phyloP scores from a whole-genome alignment of 257 asterid species.

The Solanum verrucosum region DNA sequence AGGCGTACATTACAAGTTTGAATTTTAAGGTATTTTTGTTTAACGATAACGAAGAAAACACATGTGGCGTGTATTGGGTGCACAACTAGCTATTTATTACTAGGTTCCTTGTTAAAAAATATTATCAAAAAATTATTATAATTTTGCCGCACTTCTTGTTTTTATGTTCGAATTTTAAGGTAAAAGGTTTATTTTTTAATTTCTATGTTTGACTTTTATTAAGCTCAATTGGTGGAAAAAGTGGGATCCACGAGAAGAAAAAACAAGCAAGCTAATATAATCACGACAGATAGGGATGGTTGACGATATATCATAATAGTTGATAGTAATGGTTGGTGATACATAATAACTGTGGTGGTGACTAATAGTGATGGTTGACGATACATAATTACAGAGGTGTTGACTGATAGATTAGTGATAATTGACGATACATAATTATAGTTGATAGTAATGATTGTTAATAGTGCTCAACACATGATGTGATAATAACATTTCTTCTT shows the following conservation, averaged over 20 bases:
- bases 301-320: neutral
- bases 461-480: neutral
- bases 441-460: neutral
- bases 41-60: neutral
- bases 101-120: neutral
- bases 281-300: neutral
- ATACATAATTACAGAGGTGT: accelerated
- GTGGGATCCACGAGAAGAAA: neutral
- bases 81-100: neutral
- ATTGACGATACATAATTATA: neutral
- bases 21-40: neutral
- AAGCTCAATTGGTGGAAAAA: neutral
- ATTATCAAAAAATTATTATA: neutral
- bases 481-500: neutral
- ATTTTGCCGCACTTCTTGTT: neutral
- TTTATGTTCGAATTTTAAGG: neutral
- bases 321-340: neutral
- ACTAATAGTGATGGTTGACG: too few species aligned
- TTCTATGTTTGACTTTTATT: neutral
- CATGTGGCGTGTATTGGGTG: neutral
- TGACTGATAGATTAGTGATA: too few species aligned
- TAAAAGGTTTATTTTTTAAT: neutral
- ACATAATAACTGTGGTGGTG: neutral
- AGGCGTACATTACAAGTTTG: neutral
- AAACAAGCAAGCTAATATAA: neutral